Percentiles rank a stretch among this genome's conserved stretches.
Evolutionary conservation across 176 grass and related monocot species (phyloP).

Genomic region (Musa acuminata): DNA sequence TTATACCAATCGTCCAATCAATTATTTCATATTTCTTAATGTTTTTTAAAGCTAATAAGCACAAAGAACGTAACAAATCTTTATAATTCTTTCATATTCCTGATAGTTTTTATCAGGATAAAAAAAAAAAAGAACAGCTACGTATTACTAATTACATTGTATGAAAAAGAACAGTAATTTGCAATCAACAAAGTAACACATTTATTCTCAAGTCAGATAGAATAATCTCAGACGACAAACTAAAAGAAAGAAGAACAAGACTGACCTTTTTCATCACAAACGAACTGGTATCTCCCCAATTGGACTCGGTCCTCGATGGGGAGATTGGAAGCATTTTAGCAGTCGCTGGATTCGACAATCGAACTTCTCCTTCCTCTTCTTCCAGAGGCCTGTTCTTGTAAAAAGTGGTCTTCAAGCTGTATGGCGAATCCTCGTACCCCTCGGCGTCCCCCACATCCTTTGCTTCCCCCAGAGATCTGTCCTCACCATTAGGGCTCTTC

Average conservation of each 20-base stretch:
- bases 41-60: no score
- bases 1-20: no score
- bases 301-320: slow-evolving; percentile 31
- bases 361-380: slow-evolving; percentile 19
- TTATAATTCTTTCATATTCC: background rate
- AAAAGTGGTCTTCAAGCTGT: slow-evolving; percentile 43
- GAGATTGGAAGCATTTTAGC: slow-evolving; percentile 17
- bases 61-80: no score
- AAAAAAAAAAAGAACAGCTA: background rate
- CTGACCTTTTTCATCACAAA: slow-evolving; percentile 86
- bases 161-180: background rate
- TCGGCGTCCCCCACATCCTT: slow-evolving; percentile 17
- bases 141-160: no score
- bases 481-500: no score
- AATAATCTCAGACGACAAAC: background rate
- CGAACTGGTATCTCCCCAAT: slow-evolving; percentile 74
- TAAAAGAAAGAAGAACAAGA: background rate
- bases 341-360: slow-evolving; percentile 13
- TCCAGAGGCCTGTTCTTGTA: slow-evolving; percentile 17
- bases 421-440: slow-evolving; percentile 55
- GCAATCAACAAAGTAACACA: background rate
- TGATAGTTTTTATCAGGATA: no score
- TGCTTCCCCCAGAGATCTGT: slow-evolving; percentile 4
- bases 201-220: background rate
- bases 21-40: no score